Percentiles rank a stretch among this genome's conserved stretches.
Evolutionary conservation across 1,139 yeast genomes (phyloP).

Genomic region (Geotrichum australiense): DNA sequence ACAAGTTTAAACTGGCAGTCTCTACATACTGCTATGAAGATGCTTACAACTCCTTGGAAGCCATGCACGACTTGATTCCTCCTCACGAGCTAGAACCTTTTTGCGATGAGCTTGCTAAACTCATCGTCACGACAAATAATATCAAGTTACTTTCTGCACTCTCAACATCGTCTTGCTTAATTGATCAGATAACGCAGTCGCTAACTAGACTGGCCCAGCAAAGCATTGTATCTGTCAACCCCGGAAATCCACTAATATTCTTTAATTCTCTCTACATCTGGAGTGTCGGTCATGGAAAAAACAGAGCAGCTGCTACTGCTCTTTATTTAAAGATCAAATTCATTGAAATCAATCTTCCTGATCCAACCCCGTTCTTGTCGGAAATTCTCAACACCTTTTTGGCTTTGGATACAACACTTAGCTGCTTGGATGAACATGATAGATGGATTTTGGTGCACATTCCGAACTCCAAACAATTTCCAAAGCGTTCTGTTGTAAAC

Average conservation of each 20-base stretch:
- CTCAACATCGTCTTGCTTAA: not conserved
- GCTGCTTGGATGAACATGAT: slow-evolving; percentile 1
- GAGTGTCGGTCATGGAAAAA: not conserved
- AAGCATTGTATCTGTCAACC: not conserved
- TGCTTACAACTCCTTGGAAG: not conserved
- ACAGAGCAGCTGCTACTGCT: slow-evolving; percentile 3
- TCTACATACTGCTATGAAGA: not conserved
- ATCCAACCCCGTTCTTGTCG: not conserved
- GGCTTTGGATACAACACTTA: not conserved
- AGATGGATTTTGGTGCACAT: slow-evolving; percentile 1
- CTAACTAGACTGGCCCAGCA: not conserved
- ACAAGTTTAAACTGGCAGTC: not conserved
- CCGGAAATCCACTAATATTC: slow-evolving; percentile 1
- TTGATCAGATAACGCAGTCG: not conserved
- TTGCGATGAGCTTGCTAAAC: not conserved
- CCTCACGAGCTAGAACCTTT: not conserved
- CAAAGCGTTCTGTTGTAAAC: not conserved
- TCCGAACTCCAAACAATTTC: not conserved
- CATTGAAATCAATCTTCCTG: not conserved
- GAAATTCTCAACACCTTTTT: not conserved
- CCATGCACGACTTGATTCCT: not conserved
- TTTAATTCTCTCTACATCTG: slow-evolving; percentile 3
- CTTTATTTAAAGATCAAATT: slow-evolving; percentile 4
- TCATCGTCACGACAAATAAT: not conserved
- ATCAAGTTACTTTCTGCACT: not conserved